Conservation (phyloP, 805 yeast genomes). For the Tetrapisispora pingtungensis region DNA sequence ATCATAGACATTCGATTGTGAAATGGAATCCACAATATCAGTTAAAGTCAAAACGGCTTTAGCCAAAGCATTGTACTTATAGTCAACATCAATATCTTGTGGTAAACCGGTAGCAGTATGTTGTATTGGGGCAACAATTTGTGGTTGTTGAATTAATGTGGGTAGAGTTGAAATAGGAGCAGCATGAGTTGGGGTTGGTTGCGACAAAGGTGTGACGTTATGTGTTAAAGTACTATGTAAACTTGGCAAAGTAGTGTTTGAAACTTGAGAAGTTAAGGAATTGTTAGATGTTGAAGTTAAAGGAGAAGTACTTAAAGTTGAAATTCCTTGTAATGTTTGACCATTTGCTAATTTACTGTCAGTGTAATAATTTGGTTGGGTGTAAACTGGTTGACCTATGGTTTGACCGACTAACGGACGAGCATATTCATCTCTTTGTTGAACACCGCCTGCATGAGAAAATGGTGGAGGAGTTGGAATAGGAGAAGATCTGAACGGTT, state of each 20-base stretch:
- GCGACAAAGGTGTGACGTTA: background rate
- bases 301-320: background rate
- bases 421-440: constrained; percentile 1
- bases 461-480: constrained; percentile 4
- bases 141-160: background rate
- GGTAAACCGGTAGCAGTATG: background rate
- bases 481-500: constrained; percentile 3
- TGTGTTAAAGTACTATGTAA: background rate
- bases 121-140: background rate
- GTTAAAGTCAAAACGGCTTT: constrained; percentile 4
- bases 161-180: background rate
- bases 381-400: background rate
- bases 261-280: background rate
- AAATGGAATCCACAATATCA: background rate
- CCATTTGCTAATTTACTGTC: background rate
- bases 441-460: background rate
- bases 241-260: background rate
- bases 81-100: background rate
- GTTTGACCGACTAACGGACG: background rate
- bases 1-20: constrained; percentile 1
- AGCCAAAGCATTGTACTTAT: background rate
- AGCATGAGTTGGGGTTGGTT: constrained; percentile 4
- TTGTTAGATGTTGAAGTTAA: background rate
- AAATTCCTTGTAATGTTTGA: background rate
- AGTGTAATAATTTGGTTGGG: background rate